Evolutionary conservation across 331 rosid genomes (phyloP), one percentile per base, ranked within the genome.

Genomic region (Telfairia occidentalis): DNA sequence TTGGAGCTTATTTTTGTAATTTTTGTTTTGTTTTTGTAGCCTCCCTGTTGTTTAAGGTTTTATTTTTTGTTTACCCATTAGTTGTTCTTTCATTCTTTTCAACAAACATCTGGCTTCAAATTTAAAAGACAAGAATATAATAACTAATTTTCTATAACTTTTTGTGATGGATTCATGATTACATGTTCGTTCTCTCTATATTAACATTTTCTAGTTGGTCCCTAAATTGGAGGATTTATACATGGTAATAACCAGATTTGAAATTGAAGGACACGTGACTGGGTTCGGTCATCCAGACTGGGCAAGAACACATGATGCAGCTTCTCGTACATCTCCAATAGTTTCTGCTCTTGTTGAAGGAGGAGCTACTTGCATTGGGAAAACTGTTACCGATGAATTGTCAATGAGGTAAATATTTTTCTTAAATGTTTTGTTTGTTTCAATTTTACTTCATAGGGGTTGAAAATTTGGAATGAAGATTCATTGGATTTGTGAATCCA

Each of bases 281-380:
- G 83, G 97, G 26, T 92, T 92, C 65, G 99, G 99, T 48, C 97
- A 90, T 86, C 97, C 97, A 5, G 97, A 95, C 12, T 95, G 99
- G 99, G 94, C 73, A 37, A 86, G 77, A 58, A 86, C 97, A 13
- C 97, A 95, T 80, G 89, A 84, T 35, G 67, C 87, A 30, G 92
- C 99, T 85, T 85, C 97, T 75, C 81, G 78, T 75, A 95, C 99
- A 1, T 82, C 94, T 38, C 87, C 85, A 32, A 78, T 84, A 0
- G 90, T 95, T 71, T 83, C 90, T 53, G 43, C 85, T 38, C 92
- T 95, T 52, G 89, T 95, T 12, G 90, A 95, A 60, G 96, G 91
- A 15, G 97, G 99, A 67, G 99, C 99, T 2, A 90, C 94, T 12
- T 92, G 96, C 83, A 37, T 83, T 30, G 99, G 92, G 34, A 92